Evolutionary conservation across 495 filamentous ascomycete species (phyloP).

Genomic region (Elasticomyces elasticus): DNA sequence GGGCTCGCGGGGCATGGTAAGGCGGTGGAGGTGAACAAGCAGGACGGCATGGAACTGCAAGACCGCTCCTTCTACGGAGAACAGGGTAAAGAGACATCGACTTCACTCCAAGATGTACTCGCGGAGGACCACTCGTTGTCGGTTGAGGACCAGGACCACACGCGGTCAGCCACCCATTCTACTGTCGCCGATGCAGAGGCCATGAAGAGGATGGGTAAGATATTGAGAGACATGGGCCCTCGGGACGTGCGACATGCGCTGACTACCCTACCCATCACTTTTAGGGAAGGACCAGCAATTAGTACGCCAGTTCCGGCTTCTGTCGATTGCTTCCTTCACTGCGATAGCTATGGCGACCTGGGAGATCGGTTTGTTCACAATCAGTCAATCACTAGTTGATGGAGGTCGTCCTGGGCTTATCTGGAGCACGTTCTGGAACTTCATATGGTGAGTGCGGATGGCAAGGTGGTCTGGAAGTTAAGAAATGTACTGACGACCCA

Average conservation of each 20-base stretch:
- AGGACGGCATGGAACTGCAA: neutral
- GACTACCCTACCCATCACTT: too few species aligned
- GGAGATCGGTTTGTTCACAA: slow-evolving; percentile 11
- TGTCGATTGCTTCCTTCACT: slow-evolving; percentile 5
- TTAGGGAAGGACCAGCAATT: slow-evolving; percentile 6
- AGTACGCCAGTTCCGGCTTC: slow-evolving; percentile 1
- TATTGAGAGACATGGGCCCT: too few species aligned
- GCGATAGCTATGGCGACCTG: slow-evolving; percentile 7
- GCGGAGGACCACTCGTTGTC: neutral
- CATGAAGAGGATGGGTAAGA: slow-evolving; percentile 11
- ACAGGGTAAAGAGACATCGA: neutral
- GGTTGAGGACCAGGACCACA: neutral
- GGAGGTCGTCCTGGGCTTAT: slow-evolving; percentile 2
- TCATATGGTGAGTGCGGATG: too few species aligned
- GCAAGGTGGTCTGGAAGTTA: too few species aligned
- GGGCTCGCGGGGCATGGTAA: neutral
- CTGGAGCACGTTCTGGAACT: slow-evolving; percentile 6
- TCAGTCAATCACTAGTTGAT: slow-evolving; percentile 4
- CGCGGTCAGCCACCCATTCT: neutral
- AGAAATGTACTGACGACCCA: too few species aligned
- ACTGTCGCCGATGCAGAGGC: neutral
- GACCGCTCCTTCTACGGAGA: neutral
- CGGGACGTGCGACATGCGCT: too few species aligned
- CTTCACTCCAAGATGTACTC: neutral
- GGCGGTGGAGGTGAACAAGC: neutral